Evolutionary conservation across 352 stramenopile species (phyloP), one percentile per base, ranked within the genome.

Genomic region (Pythium folliculosum): DNA sequence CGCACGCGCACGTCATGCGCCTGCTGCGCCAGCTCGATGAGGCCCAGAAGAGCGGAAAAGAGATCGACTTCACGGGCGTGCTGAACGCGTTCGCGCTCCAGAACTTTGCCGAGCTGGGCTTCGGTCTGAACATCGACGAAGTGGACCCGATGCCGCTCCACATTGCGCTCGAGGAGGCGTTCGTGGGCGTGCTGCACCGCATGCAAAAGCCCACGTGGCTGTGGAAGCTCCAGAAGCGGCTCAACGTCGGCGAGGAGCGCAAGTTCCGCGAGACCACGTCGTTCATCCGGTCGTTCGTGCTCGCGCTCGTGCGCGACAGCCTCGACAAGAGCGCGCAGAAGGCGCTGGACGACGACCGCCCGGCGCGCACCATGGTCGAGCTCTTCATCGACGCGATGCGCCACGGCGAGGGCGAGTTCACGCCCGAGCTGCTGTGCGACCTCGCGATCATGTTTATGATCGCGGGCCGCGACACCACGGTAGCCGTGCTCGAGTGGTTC

Each of bases 361-460:
- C 22, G 14, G 51, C 69, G 9, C 50, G 54, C 25, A 69, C 59
- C 17, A 56, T 75, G 38, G 54, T 75, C n/a, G 59, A 65, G 27
- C 48, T 71, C 38, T 73, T 74, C 58, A 56, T 74, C 19, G 23
- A 74, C 16, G 54, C 49, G 9, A 65, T 65, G 60, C 50, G 63
- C 30, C 22, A 69, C 21, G 63, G 43, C 40, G 51, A 67, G 38
- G 52, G 22, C 30, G 65, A 66, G 13, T 51, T 72, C 35, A 58
- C 50, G 22, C 64, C 65, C 22, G 62, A 71, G 48, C 71, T 70
- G 40, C 49, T 88, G 27, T 67, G 76, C 17, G 75, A 88, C 60
- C 59, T 89, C 38, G 71, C 81, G 9, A 70, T 89, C 25, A 78
- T 71, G 57, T 77, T 89, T 53, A 60, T 85, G 40, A 73, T 89